Conservation (phyloP, 306 rosid species). For the Quillaja saponaria region DNA sequence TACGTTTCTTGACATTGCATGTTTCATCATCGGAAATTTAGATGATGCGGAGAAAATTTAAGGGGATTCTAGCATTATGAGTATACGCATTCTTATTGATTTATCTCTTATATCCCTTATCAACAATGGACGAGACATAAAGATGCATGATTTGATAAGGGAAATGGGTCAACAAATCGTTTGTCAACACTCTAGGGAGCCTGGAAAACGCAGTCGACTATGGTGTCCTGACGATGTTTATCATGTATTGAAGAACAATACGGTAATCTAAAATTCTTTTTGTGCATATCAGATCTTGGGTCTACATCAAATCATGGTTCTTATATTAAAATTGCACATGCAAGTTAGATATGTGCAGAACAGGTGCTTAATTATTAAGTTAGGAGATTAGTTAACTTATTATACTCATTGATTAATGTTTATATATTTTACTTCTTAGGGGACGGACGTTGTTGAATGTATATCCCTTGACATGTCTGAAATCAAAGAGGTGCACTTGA, state of each 20-base stretch:
- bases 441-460: conserved; percentile 25
- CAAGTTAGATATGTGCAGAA: too few relatives aligned
- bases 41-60: neutral
- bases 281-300: too few relatives aligned
- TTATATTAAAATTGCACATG: too few relatives aligned
- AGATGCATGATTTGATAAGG: conserved; percentile 17
- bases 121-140: too few relatives aligned
- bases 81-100: neutral
- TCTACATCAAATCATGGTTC: too few relatives aligned
- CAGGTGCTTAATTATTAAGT: too few relatives aligned
- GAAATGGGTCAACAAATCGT: conserved; percentile 15
- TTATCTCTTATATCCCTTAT: conserved; percentile 29
- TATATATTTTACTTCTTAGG: conserved; percentile 16
- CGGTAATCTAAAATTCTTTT: conserved; percentile 12
- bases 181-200: conserved; percentile 1
- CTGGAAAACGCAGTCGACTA: neutral
- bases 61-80: neutral
- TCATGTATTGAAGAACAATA: neutral
- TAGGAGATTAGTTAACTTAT: too few relatives aligned
- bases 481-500: neutral
- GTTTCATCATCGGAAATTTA: conserved; percentile 9
- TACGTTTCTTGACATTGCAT: conserved; percentile 32
- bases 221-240: conserved; percentile 6
- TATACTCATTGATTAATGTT: neutral
- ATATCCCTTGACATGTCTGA: conserved; percentile 7